Conservation (phyloP, 202 grass and related monocot genomes). For the Setaria viridis region DNA sequence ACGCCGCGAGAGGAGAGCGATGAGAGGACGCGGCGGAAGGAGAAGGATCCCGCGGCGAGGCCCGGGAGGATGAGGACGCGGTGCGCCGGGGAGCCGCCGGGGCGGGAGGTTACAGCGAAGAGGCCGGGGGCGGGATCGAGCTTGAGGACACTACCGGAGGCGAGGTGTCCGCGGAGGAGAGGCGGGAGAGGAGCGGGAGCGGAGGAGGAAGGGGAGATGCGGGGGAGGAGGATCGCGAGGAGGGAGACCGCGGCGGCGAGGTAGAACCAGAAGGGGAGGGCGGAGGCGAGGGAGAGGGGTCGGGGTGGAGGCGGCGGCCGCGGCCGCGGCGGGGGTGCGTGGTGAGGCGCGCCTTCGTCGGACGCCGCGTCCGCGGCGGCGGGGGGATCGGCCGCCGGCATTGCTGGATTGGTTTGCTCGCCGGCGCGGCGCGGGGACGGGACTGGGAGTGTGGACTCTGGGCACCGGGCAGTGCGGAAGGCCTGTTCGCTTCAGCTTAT, state of each 20-base stretch:
- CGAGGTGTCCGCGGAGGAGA: conserved; percentile 60
- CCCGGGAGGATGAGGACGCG: conserved; percentile 74
- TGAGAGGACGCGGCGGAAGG: conserved; percentile 65
- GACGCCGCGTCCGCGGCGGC: conserved; percentile 12
- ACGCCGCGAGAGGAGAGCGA: conserved; percentile 51
- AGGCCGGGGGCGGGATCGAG: conserved; percentile 56
- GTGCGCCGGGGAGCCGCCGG: conserved; percentile 10
- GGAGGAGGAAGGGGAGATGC: conserved; percentile 42
- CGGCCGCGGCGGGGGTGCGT: not conserved
- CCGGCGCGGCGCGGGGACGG: conserved; percentile 30
- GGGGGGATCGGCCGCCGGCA: conserved; percentile 31
- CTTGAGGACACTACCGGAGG: conserved; percentile 70
- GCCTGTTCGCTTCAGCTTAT: no score
- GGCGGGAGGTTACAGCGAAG: conserved; percentile 60
- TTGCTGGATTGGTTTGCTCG: conserved; percentile 35
- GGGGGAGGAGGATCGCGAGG: conserved; percentile 63
- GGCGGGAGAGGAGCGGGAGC: conserved; percentile 52
- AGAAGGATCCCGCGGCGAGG: conserved; percentile 75
- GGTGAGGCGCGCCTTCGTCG: not conserved
- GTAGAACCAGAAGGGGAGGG: conserved; percentile 91
- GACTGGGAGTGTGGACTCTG: not conserved
- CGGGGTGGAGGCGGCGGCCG: not conserved
- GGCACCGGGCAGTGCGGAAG: conserved; percentile 29
- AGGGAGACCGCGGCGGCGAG: conserved; percentile 73
- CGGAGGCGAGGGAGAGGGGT: conserved; percentile 33